Evolutionary conservation across 202 grass and related monocot genomes (phyloP).

Genomic region (Saccharum hybrid): DNA sequence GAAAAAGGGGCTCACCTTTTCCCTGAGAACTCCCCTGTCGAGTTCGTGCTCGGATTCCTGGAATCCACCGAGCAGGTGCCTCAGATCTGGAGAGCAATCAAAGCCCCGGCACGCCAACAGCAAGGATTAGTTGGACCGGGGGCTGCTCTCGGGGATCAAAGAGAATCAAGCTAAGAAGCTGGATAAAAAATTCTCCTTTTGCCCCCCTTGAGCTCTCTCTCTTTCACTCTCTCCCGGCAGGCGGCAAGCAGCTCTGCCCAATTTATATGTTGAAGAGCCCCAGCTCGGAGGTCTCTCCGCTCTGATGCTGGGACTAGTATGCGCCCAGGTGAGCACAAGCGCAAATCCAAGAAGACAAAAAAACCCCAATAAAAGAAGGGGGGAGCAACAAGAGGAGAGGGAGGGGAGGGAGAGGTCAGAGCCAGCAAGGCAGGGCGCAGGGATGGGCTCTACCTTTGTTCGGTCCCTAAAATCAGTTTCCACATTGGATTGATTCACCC

Average conservation of each 20-base stretch:
- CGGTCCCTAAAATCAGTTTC: conserved; percentile 37
- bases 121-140: conserved; percentile 53
- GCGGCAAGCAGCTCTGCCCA: conserved; percentile 38
- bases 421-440: conserved; percentile 62
- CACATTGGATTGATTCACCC: conserved; percentile 36
- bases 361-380: conserved; percentile 55
- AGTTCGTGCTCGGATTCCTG: conserved; percentile 47
- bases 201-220: conserved; percentile 10
- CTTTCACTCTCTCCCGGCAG: conserved; percentile 30
- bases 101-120: conserved; percentile 42
- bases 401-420: conserved; percentile 31
- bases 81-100: conserved; percentile 57
- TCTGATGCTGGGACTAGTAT: conserved; percentile 26
- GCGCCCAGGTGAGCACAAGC: conserved; percentile 46
- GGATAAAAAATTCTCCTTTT: conserved; percentile 39
- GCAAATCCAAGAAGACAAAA: conserved; percentile 56
- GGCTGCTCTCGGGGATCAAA: conserved; percentile 47
- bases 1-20: conserved; percentile 46
- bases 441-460: conserved; percentile 60
- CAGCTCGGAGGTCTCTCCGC: conserved; percentile 40
- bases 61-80: conserved; percentile 59
- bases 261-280: conserved; percentile 36
- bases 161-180: conserved; percentile 54
- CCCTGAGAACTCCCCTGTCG: conserved; percentile 38
- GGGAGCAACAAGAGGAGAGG: conserved; percentile 1